phyloP scores from a whole-genome alignment of 2,329 filamentous ascomycete genomes.

The Beauveria medogensis region DNA sequence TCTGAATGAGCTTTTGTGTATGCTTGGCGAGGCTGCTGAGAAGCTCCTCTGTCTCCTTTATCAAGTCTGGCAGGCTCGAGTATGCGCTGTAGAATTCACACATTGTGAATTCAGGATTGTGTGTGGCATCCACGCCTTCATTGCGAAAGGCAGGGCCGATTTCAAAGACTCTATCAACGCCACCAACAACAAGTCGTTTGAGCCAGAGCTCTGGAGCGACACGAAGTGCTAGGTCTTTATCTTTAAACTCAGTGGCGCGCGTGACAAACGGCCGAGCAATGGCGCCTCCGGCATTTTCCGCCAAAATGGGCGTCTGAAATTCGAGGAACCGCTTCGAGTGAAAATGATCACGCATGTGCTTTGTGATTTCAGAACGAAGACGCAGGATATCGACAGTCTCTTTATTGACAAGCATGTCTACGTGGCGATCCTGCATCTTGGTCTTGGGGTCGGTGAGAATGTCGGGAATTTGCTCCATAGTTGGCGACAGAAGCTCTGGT shows the following conservation, averaged over 20 bases:
- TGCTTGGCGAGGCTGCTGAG: slow-evolving; percentile 51
- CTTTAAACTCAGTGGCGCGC: slow-evolving; percentile 63
- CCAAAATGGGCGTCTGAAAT: slow-evolving; percentile 84
- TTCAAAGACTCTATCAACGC: slow-evolving; percentile 83
- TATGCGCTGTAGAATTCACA: slow-evolving; percentile 96
- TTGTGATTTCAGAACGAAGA: slow-evolving; percentile 66
- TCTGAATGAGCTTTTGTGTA: slow-evolving; percentile 38
- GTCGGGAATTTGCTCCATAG: slow-evolving; percentile 70
- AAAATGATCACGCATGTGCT: slow-evolving; percentile 66
- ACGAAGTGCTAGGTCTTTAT: slow-evolving; percentile 65
- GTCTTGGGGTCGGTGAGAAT: slow-evolving; percentile 63
- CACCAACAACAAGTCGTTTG: slow-evolving; percentile 83
- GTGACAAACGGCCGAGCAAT: slow-evolving; percentile 82
- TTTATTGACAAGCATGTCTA: slow-evolving; percentile 75
- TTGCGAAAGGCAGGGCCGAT: slow-evolving; percentile 91
- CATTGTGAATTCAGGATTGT: slow-evolving; percentile 96
- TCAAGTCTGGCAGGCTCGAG: slow-evolving; percentile 66
- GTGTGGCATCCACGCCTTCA: slow-evolving; percentile 81
- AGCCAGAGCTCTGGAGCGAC: slow-evolving; percentile 95
- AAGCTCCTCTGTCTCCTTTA: slow-evolving; percentile 66
- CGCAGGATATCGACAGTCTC: slow-evolving; percentile 60
- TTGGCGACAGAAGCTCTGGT: slow-evolving; percentile 67
- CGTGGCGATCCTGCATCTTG: slow-evolving; percentile 68
- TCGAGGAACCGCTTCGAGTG: slow-evolving; percentile 68
- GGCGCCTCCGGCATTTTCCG: slow-evolving; percentile 76